Conservation (phyloP, 148 eudicot genomes). For the Arctostaphylos glauca region DNA sequence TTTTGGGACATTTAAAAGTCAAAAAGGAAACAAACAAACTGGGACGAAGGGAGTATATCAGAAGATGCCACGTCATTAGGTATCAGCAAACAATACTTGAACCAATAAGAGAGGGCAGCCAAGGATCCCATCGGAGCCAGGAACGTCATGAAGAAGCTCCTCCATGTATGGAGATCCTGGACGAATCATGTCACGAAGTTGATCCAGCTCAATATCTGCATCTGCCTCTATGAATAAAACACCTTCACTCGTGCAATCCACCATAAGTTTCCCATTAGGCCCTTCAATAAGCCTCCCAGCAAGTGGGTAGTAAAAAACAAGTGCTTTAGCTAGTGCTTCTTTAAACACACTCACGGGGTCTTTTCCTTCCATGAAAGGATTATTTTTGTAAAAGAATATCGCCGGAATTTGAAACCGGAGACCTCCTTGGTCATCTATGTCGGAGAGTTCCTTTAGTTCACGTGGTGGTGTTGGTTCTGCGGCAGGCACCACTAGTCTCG, state of each 20-base stretch:
- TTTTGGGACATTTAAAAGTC: too few relatives aligned
- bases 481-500: background rate
- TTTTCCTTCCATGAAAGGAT: background rate
- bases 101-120: conserved; percentile 14
- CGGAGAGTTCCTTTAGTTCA: conserved; percentile 11
- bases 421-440: conserved; percentile 14
- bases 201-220: background rate
- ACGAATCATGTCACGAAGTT: background rate
- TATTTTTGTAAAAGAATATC: background rate
- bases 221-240: conserved; percentile 17
- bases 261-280: background rate
- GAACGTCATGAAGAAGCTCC: conserved; percentile 15
- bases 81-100: background rate
- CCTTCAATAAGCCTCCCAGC: conserved; percentile 17
- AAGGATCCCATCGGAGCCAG: conserved; percentile 12
- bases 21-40: too few relatives aligned
- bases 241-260: conserved; percentile 18
- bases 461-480: background rate
- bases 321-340: conserved; percentile 6
- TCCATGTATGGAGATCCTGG: background rate
- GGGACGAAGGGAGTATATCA: too few relatives aligned
- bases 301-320: conserved; percentile 16
- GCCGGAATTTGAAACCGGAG: conserved; percentile 13
- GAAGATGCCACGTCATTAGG: too few relatives aligned
- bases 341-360: conserved; percentile 4